These are phyloP conservation scores for Sonneratia caseolaris DNA, from an alignment of 345 rosid genomes.

Conservation along the genomic window DNA sequence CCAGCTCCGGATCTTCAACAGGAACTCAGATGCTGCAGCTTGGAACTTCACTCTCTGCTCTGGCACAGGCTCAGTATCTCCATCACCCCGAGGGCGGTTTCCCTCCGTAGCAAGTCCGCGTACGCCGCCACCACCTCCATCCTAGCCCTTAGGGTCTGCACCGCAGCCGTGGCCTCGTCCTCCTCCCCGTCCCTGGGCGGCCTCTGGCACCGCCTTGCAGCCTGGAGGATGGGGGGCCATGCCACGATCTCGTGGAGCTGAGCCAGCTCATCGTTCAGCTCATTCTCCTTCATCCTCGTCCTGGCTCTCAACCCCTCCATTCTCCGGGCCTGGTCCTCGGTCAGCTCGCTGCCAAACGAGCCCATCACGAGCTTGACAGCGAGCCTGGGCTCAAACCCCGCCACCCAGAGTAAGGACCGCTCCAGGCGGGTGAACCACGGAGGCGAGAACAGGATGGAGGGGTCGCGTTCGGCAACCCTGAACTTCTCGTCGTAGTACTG, in stretches of 20 bases:
- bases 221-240: constrained; percentile 18
- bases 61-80: constrained; percentile 35
- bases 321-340: constrained; percentile 21
- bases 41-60: constrained; percentile 19
- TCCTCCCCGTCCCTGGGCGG: not conserved
- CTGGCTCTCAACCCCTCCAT: constrained; percentile 15
- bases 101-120: constrained; percentile 28
- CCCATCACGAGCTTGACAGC: constrained; percentile 20
- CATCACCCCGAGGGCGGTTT: constrained; percentile 19
- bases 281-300: constrained; percentile 25
- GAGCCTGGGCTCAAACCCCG: constrained; percentile 35
- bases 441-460: constrained; percentile 28
- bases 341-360: constrained; percentile 14
- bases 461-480: constrained; percentile 10
- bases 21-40: constrained; percentile 23
- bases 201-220: constrained; percentile 6
- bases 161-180: not conserved
- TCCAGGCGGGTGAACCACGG: constrained; percentile 35
- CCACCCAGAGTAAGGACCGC: constrained; percentile 31
- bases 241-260: constrained; percentile 35
- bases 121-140: constrained; percentile 21
- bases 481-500: constrained; percentile 36
- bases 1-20: constrained; percentile 17
- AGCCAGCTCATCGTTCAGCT: constrained; percentile 28
- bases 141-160: constrained; percentile 11